phyloP scores from a whole-genome alignment of 208 protist species.

The Crithidia sp. region DNA sequence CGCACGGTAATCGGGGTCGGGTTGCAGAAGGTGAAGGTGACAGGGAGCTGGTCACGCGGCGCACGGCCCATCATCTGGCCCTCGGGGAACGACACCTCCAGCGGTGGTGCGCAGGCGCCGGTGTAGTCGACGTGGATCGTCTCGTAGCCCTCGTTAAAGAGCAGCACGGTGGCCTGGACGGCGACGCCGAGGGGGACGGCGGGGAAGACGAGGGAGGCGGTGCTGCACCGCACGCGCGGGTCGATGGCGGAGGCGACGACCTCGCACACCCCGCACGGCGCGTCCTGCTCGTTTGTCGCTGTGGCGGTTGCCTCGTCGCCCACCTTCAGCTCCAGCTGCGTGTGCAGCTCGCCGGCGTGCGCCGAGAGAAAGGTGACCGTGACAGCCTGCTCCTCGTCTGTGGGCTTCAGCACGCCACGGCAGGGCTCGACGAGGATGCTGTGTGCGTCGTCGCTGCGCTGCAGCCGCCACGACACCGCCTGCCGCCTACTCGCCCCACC shows the following conservation, averaged over 20 bases:
- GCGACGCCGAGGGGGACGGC: constrained; percentile 83
- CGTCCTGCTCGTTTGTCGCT: background rate
- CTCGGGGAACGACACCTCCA: constrained; percentile 84
- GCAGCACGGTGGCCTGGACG: constrained; percentile 65
- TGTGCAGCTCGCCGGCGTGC: constrained; percentile 33
- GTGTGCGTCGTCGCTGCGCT: constrained; percentile 9
- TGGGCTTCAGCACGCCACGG: constrained; percentile 47
- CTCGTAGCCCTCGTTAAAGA: constrained; percentile 95
- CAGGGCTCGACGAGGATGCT: constrained; percentile 73
- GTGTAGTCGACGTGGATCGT: constrained; percentile 83
- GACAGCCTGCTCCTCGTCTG: constrained; percentile 55
- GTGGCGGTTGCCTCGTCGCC: constrained; percentile 36
- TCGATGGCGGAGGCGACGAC: constrained; percentile 66
- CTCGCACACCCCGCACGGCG: constrained; percentile 62
- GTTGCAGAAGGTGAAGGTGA: constrained; percentile 76
- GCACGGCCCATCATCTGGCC: constrained; percentile 43
- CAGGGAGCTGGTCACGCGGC: constrained; percentile 51
- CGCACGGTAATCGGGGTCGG: constrained; percentile 32
- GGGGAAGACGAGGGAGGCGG: constrained; percentile 83
- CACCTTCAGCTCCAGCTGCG: constrained; percentile 56
- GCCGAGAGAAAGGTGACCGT: constrained; percentile 78
- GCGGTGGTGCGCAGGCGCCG: constrained; percentile 61
- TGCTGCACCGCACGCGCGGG: constrained; percentile 85
- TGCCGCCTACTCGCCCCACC: constrained; percentile 17
- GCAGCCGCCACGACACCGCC: constrained; percentile 30